Evolutionary conservation across 2,329 filamentous ascomycete genomes (phyloP).

Genomic region (Aspergillus phoenicis): DNA sequence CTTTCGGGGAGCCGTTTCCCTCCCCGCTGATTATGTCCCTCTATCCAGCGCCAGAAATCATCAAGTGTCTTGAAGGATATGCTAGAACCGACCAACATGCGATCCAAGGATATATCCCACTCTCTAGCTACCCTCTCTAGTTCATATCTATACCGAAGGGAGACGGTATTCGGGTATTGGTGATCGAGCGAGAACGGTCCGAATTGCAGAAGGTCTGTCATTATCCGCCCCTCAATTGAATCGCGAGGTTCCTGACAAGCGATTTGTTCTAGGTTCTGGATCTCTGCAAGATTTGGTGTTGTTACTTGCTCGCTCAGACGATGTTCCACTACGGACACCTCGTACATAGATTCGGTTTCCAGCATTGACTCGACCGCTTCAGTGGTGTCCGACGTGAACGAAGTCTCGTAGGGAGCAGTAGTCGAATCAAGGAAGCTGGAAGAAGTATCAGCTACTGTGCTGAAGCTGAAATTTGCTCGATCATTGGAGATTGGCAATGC

Average conservation of each 20-base stretch:
- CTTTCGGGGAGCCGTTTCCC: conserved; percentile 35
- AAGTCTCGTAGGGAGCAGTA: conserved; percentile 18
- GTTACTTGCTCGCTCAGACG: conserved; percentile 23
- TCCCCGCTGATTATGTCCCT: conserved; percentile 26
- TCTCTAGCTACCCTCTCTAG: conserved; percentile 38
- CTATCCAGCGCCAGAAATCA: conserved; percentile 39
- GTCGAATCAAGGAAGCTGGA: conserved; percentile 23
- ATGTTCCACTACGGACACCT: conserved; percentile 30
- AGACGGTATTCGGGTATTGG: conserved; percentile 29
- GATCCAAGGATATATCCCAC: conserved; percentile 31
- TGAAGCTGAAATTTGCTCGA: conserved; percentile 27
- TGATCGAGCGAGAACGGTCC: conserved; percentile 41
- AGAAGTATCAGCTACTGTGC: conserved; percentile 20
- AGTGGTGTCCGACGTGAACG: conserved; percentile 31
- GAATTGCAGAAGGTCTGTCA: conserved; percentile 32
- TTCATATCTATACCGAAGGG: conserved; percentile 43
- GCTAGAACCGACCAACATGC: conserved; percentile 32
- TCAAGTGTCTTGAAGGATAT: conserved; percentile 31
- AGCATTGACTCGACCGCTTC: conserved; percentile 31
- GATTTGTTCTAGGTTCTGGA: not conserved
- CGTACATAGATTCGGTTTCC: conserved; percentile 30
- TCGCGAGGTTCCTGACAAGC: conserved; percentile 14
- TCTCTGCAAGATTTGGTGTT: conserved; percentile 14
- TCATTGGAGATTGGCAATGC: conserved; percentile 15
- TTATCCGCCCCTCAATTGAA: conserved; percentile 25